A percentile compares a stretch with the other conserved stretches of the same genome.
Evolutionary conservation across 371 early-diverging fungal genomes (phyloP).

Genomic region (Syncephalastrum racemosum): DNA sequence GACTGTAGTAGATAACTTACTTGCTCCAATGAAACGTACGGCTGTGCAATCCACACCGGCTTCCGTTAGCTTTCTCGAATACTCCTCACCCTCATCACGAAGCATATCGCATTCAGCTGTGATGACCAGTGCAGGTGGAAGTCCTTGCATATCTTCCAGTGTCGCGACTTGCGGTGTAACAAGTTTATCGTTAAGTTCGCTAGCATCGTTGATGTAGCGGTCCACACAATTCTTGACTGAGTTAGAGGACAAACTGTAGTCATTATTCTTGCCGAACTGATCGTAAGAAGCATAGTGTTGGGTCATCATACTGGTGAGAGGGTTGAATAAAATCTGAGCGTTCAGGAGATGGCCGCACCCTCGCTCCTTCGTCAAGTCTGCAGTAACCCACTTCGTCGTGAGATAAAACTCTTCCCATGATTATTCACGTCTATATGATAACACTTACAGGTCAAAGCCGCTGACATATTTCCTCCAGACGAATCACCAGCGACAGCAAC

Average conservation of each 20-base stretch:
- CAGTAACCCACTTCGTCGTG: background rate
- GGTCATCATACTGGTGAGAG: background rate
- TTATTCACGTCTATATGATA: too few species aligned
- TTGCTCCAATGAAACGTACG: conserved; percentile 8
- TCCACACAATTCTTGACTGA: conserved; percentile 20
- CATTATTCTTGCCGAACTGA: conserved; percentile 8
- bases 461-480: conserved; percentile 17
- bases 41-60: conserved; percentile 13
- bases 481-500: conserved; percentile 20
- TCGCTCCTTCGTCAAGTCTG: conserved; percentile 12
- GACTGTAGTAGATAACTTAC: too few species aligned
- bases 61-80: conserved; percentile 7
- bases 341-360: conserved; percentile 5
- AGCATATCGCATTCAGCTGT: conserved; percentile 18
- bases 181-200: background rate
- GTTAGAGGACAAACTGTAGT: conserved; percentile 2
- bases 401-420: background rate
- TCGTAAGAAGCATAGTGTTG: background rate
- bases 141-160: conserved; percentile 5
- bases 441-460: conserved; percentile 9
- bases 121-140: conserved; percentile 11
- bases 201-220: conserved; percentile 13
- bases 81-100: conserved; percentile 20
- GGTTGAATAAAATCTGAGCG: conserved; percentile 11
- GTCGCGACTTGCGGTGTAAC: conserved; percentile 6